Evolutionary conservation across 345 rosid species (phyloP), one percentile per base, ranked within the genome.

Genomic region (Gossypium bickii): DNA sequence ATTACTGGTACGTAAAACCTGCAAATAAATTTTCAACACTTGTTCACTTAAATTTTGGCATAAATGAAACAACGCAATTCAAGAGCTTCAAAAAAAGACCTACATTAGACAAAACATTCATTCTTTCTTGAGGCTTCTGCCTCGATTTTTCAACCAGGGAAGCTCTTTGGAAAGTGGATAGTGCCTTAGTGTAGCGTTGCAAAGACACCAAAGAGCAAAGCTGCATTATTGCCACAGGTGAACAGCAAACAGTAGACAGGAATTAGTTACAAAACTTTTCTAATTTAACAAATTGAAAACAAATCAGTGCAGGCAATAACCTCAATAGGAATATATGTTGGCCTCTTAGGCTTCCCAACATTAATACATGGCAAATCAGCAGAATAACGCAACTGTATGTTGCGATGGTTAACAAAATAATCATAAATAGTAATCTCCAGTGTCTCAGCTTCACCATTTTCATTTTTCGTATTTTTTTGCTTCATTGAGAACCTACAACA

Each of bases 341-440:
- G 98, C 24, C 93, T 86, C 78, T 92, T 91, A 27, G 98, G 92
- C 80, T 89, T 94, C 27, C 98, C 98, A 67, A 94, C 98, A 79
- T 92, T 91, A 24, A 94, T 86, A 81, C 98, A 94, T 8, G 97
- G 98, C 2, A 91, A 12, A 58, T 76, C 72, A 84, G 77, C 92
- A 56, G 98, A 92, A 77, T 91, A 90, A 0, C 72, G 76, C 85
- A 94, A 73, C 8, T 77, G 80, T 11, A 94, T 87, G 0, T 83
- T 74, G 52, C 92, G 90, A 68, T 86, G 75, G 65, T 80, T 88
- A 2, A 75, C 85, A 88, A 91, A 94, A 56, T 94, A 91, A 12
- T 87, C 85, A 72, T 82, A 84, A 15, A 92, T 97, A 18, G 97
- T 85, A 2, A 86, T 82, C 78, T 92, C 89, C 70, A 82, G 27